phyloP scores from a whole-genome alignment of 2,329 filamentous ascomycete genomes.

The Aspergillus pseudoviridinutans region DNA sequence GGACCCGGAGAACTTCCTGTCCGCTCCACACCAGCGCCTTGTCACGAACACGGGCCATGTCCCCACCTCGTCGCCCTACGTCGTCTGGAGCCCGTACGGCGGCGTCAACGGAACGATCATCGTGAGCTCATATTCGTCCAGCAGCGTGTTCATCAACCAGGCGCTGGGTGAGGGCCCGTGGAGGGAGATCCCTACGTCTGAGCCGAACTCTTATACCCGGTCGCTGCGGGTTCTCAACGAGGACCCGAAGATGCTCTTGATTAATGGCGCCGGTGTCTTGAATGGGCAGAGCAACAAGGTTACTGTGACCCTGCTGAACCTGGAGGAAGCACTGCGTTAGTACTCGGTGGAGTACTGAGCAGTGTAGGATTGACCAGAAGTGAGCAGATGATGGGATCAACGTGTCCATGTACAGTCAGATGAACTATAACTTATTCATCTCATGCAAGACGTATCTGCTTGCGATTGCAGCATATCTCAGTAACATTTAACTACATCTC shows the following conservation, averaged over 20 bases:
- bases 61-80: constrained; percentile 48
- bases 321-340: constrained; percentile 2
- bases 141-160: constrained; percentile 45
- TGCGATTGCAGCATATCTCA: too few species aligned
- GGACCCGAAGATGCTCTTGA: constrained; percentile 15
- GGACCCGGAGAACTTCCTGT: constrained; percentile 46
- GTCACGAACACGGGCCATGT: constrained; percentile 42
- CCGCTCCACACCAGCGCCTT: constrained; percentile 39
- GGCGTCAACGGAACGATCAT: constrained; percentile 48
- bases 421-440: too few species aligned
- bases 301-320: constrained; percentile 16
- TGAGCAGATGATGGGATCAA: too few species aligned
- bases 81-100: constrained; percentile 50
- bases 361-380: not conserved
- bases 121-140: constrained; percentile 23
- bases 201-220: constrained; percentile 45
- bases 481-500: too few species aligned
- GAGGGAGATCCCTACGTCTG: constrained; percentile 42
- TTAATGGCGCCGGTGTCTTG: constrained; percentile 18
- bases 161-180: constrained; percentile 44
- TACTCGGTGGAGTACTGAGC: not conserved
- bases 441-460: too few species aligned
- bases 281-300: constrained; percentile 15
- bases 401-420: too few species aligned
- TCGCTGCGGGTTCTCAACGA: constrained; percentile 44